Base-by-base conservation (phyloP, 148 eudicot species). In the Cornus kousa region DNA sequence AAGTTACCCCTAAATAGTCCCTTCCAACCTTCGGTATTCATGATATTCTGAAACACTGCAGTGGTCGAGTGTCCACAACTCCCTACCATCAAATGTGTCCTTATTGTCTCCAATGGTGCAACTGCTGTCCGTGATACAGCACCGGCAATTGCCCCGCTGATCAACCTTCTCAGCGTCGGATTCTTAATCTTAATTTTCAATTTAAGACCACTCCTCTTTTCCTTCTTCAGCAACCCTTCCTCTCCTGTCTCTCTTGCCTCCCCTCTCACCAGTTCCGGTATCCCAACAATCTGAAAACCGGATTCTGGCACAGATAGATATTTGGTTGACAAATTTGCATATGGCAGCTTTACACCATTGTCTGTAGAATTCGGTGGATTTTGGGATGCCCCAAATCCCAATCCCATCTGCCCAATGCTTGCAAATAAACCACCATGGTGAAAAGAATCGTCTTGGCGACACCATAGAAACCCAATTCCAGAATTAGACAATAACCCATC, bases 51-150 rank as follows among this genome's bases (percentile, higher is more conserved):
- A 75, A 97, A 94, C 76, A 97, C 99, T 81, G 94, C 98, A 22
- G 81, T 79, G 22, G 89, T 86, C 3, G 99, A 97, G 77, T 86
- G 88, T 17, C 99, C 99, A 89, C 94, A 87, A 65, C 95, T 97
- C 43, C 99, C 99, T 78, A 97, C 98, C 99, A 97, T 97, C 91
- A 97, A 92, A 89, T 94, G 98, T 32, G 99, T 97, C 86, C 98
- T 90, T 71, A 97, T 97, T 0, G 98, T 97, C 91, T 97, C 99
- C 86, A 97, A 82, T 32, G 99, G 99, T 0, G 99, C 99, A 40
- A 97, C 99, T 3, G 93, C 85, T 5, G 99, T 94, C 85, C 99
- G 90, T 7, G 99, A 97, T 64, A 97, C 77, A 8, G 98, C 99
- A 68, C 99, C 99, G 0, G 99, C 98, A 12, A 97, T 79, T 4